These are phyloP conservation scores for Spathaspora girioi DNA, from an alignment of 805 yeast genomes.

Conservation along the genomic window DNA sequence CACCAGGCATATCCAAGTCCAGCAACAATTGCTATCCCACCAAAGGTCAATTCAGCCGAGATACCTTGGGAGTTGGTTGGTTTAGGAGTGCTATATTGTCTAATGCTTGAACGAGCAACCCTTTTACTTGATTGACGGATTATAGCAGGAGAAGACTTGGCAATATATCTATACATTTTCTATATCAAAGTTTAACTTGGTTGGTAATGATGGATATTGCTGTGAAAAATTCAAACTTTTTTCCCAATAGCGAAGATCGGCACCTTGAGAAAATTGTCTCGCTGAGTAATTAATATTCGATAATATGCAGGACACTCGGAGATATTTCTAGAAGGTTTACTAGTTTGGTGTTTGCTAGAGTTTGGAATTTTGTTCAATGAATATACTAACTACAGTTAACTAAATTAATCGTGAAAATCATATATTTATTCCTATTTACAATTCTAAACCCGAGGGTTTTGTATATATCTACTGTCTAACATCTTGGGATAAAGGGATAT, in stretches of 20 bases:
- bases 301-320: neutral
- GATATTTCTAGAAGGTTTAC: neutral
- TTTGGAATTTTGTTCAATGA: no score
- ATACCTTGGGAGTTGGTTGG: neutral
- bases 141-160: slow-evolving; percentile 9
- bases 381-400: neutral
- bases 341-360: neutral
- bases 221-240: neutral
- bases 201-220: neutral
- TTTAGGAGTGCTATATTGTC: slow-evolving; percentile 2
- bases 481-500: slow-evolving; percentile 17
- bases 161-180: slow-evolving; percentile 17
- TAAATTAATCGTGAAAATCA: neutral
- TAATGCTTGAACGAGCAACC: slow-evolving; percentile 11
- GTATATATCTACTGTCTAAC: slow-evolving; percentile 10
- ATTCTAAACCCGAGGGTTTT: neutral
- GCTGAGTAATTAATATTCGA: neutral
- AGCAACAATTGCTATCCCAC: slow-evolving; percentile 2
- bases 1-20: slow-evolving; percentile 3
- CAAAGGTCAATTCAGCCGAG: slow-evolving; percentile 1
- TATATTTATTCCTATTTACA: neutral
- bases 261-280: neutral
- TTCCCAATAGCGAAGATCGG: neutral
- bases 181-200: no score
- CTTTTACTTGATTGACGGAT: neutral